These are phyloP conservation scores for Geosmithia flava DNA, from an alignment of 2,329 filamentous ascomycete species.

Conservation along the genomic window DNA sequence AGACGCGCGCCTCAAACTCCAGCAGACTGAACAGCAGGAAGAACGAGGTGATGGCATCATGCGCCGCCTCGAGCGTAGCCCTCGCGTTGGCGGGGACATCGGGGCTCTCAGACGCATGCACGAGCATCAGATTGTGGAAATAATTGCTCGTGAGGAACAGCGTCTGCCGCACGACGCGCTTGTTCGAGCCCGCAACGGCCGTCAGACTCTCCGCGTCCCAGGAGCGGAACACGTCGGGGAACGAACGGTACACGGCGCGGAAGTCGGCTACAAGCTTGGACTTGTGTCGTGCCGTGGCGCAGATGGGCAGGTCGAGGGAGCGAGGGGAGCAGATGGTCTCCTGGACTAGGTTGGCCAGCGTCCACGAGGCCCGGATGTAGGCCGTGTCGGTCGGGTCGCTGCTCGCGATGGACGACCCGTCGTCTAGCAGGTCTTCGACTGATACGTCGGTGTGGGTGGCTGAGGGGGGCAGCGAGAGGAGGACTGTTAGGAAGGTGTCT, in stretches of 20 bases:
- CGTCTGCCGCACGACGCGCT: slow-evolving; percentile 59
- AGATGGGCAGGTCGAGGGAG: slow-evolving; percentile 62
- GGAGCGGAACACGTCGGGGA: slow-evolving; percentile 57
- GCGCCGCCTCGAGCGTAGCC: slow-evolving; percentile 61
- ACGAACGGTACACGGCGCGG: slow-evolving; percentile 57
- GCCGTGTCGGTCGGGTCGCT: slow-evolving; percentile 53
- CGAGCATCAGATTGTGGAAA: slow-evolving; percentile 70
- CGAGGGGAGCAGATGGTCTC: slow-evolving; percentile 64
- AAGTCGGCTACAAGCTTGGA: slow-evolving; percentile 59
- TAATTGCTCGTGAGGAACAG: slow-evolving; percentile 73
- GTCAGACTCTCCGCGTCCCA: slow-evolving; percentile 51
- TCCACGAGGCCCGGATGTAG: slow-evolving; percentile 69
- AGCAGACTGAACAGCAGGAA: slow-evolving; percentile 61
- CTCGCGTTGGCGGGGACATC: slow-evolving; percentile 54
- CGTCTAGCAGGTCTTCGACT: slow-evolving; percentile 60
- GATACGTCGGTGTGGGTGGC: slow-evolving; percentile 70
- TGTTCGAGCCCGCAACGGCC: slow-evolving; percentile 43
- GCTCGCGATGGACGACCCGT: slow-evolving; percentile 41
- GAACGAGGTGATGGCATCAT: slow-evolving; percentile 62
- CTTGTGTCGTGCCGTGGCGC: slow-evolving; percentile 55
- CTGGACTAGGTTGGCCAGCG: slow-evolving; percentile 65
- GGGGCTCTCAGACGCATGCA: slow-evolving; percentile 58
- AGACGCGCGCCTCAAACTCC: slow-evolving; percentile 60
- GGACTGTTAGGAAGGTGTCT: slow-evolving; percentile 69
- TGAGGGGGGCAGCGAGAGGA: slow-evolving; percentile 64